Evolutionary conservation across 768 basidiomycete genomes (phyloP).

Genomic region (Leucogyrophana mollusca): DNA sequence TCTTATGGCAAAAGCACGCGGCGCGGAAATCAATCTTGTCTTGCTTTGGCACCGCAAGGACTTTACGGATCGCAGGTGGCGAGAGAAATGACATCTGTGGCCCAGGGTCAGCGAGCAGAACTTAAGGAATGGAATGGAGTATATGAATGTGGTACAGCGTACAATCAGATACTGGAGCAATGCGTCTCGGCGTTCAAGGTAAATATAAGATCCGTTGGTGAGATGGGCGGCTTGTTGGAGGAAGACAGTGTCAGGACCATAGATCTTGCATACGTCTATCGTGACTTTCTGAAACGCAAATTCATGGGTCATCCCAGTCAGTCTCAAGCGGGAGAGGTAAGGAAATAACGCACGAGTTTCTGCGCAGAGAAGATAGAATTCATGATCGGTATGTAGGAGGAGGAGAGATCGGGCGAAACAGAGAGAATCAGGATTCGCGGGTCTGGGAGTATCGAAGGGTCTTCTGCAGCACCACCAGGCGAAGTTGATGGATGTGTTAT

Average conservation of each 20-base stretch:
- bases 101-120: too few species aligned
- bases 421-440: slow-evolving; percentile 78
- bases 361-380: slow-evolving; percentile 99
- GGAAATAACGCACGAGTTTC: slow-evolving; percentile 69
- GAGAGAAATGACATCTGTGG: slow-evolving; percentile 84
- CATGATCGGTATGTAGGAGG: slow-evolving; percentile 98
- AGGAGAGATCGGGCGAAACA: slow-evolving; percentile 85
- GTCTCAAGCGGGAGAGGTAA: slow-evolving; percentile 3
- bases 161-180: slow-evolving; percentile 92
- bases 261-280: slow-evolving; percentile 94
- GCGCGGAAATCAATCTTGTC: slow-evolving; percentile 96
- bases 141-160: slow-evolving; percentile 17
- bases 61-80: slow-evolving; percentile 66
- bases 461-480: slow-evolving; percentile 25
- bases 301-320: background rate
- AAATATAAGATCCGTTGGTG: slow-evolving; percentile 92
- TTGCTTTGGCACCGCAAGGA: slow-evolving; percentile 85
- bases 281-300: slow-evolving; percentile 73
- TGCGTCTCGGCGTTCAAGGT: slow-evolving; percentile 75
- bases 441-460: slow-evolving; percentile 36
- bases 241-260: slow-evolving; percentile 88
- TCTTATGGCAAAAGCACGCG: slow-evolving; percentile 98
- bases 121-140: slow-evolving; percentile 13
- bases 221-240: slow-evolving; percentile 96
- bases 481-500: slow-evolving; percentile 37